Evolutionary conservation across 2,329 filamentous ascomycete species (phyloP).

Genomic region (Microsporum audouinii): DNA sequence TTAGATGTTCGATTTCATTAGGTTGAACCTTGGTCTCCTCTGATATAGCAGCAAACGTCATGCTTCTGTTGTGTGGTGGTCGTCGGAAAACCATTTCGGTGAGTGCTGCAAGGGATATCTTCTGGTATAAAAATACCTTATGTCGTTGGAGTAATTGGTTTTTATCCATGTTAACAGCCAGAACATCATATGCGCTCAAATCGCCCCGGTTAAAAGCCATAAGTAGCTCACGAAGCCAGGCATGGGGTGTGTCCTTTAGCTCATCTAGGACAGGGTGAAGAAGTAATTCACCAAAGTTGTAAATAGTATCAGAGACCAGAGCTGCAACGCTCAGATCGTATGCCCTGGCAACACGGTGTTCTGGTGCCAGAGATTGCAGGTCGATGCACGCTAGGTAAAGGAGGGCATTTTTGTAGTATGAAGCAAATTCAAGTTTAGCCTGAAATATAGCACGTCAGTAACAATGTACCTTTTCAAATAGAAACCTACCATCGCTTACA

Average conservation of each 20-base stretch:
- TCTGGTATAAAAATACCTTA: slow-evolving; percentile 78
- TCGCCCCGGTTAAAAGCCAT: slow-evolving; percentile 97
- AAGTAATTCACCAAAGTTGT: slow-evolving; percentile 98
- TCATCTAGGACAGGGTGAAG: slow-evolving; percentile 91
- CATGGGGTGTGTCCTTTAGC: slow-evolving; percentile 59
- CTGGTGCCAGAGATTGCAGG: slow-evolving; percentile 57
- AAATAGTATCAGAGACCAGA: slow-evolving; percentile 86
- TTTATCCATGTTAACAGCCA: slow-evolving; percentile 68
- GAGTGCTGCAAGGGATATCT: slow-evolving; percentile 91
- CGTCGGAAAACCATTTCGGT: slow-evolving; percentile 95
- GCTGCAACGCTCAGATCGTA: slow-evolving; percentile 90
- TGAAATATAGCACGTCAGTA: slow-evolving; percentile 21
- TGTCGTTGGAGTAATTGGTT: slow-evolving; percentile 71
- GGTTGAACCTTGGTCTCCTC: slow-evolving; percentile 83
- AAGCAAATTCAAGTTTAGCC: slow-evolving; percentile 80
- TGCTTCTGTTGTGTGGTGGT: slow-evolving; percentile 85
- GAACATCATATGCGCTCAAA: slow-evolving; percentile 70
- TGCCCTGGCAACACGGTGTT: slow-evolving; percentile 69
- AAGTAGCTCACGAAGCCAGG: slow-evolving; percentile 89
- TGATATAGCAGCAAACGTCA: slow-evolving; percentile 81
- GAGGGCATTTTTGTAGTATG: slow-evolving; percentile 94
- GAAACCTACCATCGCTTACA: slow-evolving; percentile 32
- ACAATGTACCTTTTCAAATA: background rate
- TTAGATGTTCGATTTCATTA: slow-evolving; percentile 90
- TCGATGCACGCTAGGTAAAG: slow-evolving; percentile 96